These are phyloP conservation scores for Solanum hybrid DNA, from an alignment of 305 asterid species.

Conservation along the genomic window DNA sequence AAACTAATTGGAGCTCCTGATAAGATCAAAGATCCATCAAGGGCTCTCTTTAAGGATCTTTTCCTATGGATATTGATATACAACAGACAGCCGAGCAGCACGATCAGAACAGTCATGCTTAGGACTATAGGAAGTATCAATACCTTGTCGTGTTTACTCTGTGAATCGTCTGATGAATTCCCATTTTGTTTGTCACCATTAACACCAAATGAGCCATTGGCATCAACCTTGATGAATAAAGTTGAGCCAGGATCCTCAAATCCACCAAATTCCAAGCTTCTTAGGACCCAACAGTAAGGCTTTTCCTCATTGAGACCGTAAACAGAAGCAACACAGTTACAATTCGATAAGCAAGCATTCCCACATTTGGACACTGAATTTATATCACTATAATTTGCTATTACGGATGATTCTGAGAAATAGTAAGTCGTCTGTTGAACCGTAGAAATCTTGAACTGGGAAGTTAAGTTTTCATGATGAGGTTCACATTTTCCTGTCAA, in stretches of 20 bases:
- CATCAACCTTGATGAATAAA: constrained; percentile 56
- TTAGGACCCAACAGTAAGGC: constrained; percentile 74
- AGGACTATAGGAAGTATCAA: constrained; percentile 68
- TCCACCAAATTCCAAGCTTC: constrained; percentile 67
- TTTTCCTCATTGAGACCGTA: constrained; percentile 70
- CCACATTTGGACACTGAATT: constrained; percentile 58
- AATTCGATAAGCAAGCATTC: constrained; percentile 60
- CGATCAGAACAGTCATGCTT: constrained; percentile 46
- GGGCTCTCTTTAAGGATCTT: constrained; percentile 46
- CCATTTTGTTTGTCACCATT: constrained; percentile 10
- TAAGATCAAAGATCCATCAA: constrained; percentile 48
- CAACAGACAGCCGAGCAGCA: constrained; percentile 49
- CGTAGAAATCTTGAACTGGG: constrained; percentile 31
- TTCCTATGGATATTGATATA: constrained; percentile 39
- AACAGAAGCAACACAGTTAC: constrained; percentile 73
- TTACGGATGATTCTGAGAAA: constrained; percentile 52
- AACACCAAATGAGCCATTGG: constrained; percentile 24
- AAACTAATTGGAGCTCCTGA: constrained; percentile 65
- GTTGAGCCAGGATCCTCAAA: constrained; percentile 73
- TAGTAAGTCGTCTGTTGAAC: constrained; percentile 59
- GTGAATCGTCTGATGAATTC: constrained; percentile 20
- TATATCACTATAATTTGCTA: constrained; percentile 62
- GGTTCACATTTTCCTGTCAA: constrained; percentile 44
- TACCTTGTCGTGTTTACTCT: constrained; percentile 32
- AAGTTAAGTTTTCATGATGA: constrained; percentile 29